Evolutionary conservation across 768 basidiomycete genomes (phyloP).

Genomic region (Phanerodontia chrysosporium): DNA sequence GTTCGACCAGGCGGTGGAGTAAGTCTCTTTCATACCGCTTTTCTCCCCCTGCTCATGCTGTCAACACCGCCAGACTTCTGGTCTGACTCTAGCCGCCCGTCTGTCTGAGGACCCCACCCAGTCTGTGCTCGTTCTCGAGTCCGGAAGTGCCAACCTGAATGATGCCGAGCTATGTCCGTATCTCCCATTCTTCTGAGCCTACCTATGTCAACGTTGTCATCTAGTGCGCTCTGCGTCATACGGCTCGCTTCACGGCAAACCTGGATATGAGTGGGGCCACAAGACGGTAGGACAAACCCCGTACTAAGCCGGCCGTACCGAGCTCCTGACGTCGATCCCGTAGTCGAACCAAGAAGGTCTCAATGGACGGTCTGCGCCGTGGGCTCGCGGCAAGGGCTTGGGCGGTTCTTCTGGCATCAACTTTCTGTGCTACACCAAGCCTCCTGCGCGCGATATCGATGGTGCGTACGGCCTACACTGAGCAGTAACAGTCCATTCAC

Average conservation of each 20-base stretch:
- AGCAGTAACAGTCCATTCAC: background rate
- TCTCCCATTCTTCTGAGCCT: background rate
- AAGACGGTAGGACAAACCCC: constrained; percentile 19
- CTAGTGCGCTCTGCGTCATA: constrained; percentile 20
- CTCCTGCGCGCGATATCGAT: constrained; percentile 20
- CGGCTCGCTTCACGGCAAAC: constrained; percentile 17
- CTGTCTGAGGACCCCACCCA: constrained; percentile 1
- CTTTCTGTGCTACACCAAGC: constrained; percentile 22
- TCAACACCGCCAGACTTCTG: background rate
- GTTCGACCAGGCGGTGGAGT: constrained; percentile 4
- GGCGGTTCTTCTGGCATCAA: constrained; percentile 24
- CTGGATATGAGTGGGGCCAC: constrained; percentile 15
- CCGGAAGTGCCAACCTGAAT: constrained; percentile 5
- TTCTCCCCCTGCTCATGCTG: background rate
- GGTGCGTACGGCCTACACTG: constrained; percentile 7
- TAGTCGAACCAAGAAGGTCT: background rate
- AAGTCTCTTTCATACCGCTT: background rate
- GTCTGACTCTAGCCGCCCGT: constrained; percentile 11
- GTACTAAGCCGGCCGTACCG: too few species aligned
- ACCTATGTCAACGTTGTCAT: background rate
- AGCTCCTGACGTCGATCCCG: too few species aligned
- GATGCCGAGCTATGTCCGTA: constrained; percentile 7
- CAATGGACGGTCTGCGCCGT: background rate
- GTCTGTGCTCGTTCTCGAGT: constrained; percentile 12
- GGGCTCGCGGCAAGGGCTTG: constrained; percentile 22